A percentile compares a stretch with the other conserved stretches of the same genome.
phyloP scores from a whole-genome alignment of 2,329 filamentous ascomycete species.

The Fusarium beomiforme region DNA sequence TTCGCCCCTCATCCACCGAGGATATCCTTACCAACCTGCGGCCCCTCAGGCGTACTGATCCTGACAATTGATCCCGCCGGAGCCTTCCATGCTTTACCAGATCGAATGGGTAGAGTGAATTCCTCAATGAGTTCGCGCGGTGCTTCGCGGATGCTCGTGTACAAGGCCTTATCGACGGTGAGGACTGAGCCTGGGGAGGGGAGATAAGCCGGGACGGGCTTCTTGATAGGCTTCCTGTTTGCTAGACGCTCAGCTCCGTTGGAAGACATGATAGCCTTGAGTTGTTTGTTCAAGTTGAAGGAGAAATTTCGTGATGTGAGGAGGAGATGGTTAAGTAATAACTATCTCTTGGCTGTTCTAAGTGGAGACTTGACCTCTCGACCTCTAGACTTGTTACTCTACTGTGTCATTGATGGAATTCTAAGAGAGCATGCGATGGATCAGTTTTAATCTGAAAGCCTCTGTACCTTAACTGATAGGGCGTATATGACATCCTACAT shows the following conservation, averaged over 20 bases:
- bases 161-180: conserved; percentile 57
- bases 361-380: conserved; percentile 2
- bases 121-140: conserved; percentile 55
- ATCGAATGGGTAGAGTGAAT: conserved; percentile 77
- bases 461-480: accelerated
- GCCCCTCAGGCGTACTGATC: conserved; percentile 79
- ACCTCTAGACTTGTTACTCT: no score
- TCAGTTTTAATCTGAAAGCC: accelerated
- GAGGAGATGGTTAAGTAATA: not conserved
- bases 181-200: conserved; percentile 55
- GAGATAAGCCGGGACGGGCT: conserved; percentile 61
- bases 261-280: conserved; percentile 29
- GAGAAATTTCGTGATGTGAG: not conserved
- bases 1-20: not conserved
- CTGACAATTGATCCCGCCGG: conserved; percentile 74
- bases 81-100: conserved; percentile 77
- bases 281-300: not conserved
- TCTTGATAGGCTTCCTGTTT: conserved; percentile 56
- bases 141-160: conserved; percentile 69
- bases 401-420: not conserved
- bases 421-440: not conserved
- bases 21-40: conserved; percentile 70
- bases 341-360: conserved; percentile 2
- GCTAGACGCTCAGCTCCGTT: conserved; percentile 51
- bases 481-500: not conserved